Base-by-base conservation (phyloP, 2,329 filamentous ascomycete genomes). In the Penicillium sp. region DNA sequence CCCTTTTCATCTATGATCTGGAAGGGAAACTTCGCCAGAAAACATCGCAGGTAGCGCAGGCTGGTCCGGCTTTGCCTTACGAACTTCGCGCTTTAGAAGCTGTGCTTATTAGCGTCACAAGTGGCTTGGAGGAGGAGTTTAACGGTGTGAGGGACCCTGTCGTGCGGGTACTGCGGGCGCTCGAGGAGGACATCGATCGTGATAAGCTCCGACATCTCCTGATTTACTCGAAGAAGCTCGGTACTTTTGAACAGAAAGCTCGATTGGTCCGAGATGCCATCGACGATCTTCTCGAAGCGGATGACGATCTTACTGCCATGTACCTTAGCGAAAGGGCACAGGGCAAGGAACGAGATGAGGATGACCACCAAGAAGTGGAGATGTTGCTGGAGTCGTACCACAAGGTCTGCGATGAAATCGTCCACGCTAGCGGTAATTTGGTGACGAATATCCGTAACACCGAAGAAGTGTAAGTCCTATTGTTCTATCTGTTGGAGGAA, bases 351-450 rank as follows among this genome's bases (percentile, higher is more conserved):
- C 82, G 92, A 51, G 85, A 86, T 51, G 87, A 92, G 58, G 86
- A 96, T 63, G 92, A 97, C 67, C 93, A 97, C 68, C 94, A 93
- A 25, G 94, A 99, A 75, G 89, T 99, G 6, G 94, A 99, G 77
- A 92, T 99, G 86, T 81, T 99, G 47, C 80, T 99, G 4, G 94
- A 99, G 73, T 96, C 92, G 2, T 99, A 99, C 73, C 91, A 97
- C 74, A 97, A 97, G 74, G 88, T 99, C 41, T 93, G 92, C 63
- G 94, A 99, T 70, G 94, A 99, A 79, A 97, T 97, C 66, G 93
- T 97, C 8, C 93, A 99, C 74, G 90, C 95, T 59, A 91, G 92
- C 15, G 89, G 91, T 58, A 97, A 96, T 74, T 75, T 97, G 63
- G 92, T 97, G 53, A 93, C 89, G 9, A 92, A 90, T 63, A 99